phyloP scores from a whole-genome alignment of 345 rosid genomes.

The Lumnitzera littorea region DNA sequence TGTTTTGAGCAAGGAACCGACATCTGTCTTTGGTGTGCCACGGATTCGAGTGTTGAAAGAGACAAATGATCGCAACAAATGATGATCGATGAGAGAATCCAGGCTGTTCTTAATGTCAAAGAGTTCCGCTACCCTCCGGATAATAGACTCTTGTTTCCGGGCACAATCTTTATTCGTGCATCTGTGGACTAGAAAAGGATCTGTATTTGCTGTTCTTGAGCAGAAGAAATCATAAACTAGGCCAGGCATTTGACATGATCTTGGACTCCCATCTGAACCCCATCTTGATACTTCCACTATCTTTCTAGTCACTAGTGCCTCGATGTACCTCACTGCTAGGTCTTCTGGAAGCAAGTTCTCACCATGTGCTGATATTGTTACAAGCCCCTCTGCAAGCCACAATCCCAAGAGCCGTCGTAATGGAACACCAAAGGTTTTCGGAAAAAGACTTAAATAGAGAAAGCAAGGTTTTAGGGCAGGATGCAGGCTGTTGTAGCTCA shows the following conservation, averaged over 20 bases:
- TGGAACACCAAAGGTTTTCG: conserved; percentile 5
- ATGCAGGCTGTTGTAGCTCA: conserved; percentile 4
- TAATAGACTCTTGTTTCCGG: not conserved
- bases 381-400: too few relatives aligned
- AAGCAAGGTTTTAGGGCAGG: conserved; percentile 16
- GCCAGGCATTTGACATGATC: conserved; percentile 13
- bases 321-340: conserved; percentile 4
- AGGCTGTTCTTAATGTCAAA: not conserved
- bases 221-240: conserved; percentile 9
- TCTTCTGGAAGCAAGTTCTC: conserved; percentile 4
- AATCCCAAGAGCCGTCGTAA: conserved; percentile 24
- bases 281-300: conserved; percentile 18
- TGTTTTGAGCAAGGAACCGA: conserved; percentile 4
- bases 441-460: conserved; percentile 26
- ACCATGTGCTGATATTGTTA: not conserved
- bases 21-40: conserved; percentile 15
- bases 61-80: conserved; percentile 16
- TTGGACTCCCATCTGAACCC: conserved; percentile 26
- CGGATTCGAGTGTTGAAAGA: conserved; percentile 8
- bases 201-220: not conserved
- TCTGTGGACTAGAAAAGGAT: conserved; percentile 10
- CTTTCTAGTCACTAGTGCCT: conserved; percentile 10
- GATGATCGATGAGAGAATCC: not conserved
- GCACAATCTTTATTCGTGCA: too few relatives aligned
- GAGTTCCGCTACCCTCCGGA: conserved; percentile 18